Evolutionary conservation across 192 early-diverging fungal species (phyloP).

Genomic region (Dissophora ornata): DNA sequence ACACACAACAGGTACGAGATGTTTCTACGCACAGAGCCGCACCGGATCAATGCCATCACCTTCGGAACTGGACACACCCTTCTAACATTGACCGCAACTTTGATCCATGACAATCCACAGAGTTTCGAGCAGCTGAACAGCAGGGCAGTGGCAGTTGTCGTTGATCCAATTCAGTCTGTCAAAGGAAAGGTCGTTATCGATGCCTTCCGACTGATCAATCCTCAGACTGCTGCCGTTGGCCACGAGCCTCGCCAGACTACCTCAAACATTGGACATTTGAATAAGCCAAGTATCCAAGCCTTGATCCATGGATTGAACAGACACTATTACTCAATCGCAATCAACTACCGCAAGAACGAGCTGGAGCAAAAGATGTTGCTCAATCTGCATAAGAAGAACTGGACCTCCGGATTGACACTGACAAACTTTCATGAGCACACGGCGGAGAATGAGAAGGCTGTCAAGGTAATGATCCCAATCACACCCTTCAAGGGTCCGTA

Average conservation of each 20-base stretch:
- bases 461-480: conserved; percentile 71
- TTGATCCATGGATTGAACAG: conserved; percentile 98
- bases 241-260: conserved; percentile 98
- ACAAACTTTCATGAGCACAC: conserved; percentile 87
- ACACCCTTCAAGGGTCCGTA: not conserved
- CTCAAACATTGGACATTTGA: conserved; percentile 97
- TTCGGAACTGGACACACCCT: too few relatives aligned
- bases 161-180: conserved; percentile 99
- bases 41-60: not conserved
- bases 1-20: conserved; percentile 92
- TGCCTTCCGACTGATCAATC: conserved; percentile 97
- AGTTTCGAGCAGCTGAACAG: conserved; percentile 94
- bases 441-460: conserved; percentile 83
- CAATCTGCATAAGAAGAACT: conserved; percentile 99
- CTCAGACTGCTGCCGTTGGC: conserved; percentile 82
- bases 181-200: conserved; percentile 99
- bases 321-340: conserved; percentile 99
- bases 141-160: conserved; percentile 96
- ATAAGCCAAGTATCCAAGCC: conserved; percentile 98
- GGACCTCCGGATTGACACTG: conserved; percentile 94
- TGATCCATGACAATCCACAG: conserved; percentile 38
- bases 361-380: conserved; percentile 99
- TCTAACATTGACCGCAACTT: not conserved
- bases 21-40: too few relatives aligned
- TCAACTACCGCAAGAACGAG: conserved; percentile 99